phyloP scores from a whole-genome alignment of 768 basidiomycete species.

The Serendipita vermifera region DNA sequence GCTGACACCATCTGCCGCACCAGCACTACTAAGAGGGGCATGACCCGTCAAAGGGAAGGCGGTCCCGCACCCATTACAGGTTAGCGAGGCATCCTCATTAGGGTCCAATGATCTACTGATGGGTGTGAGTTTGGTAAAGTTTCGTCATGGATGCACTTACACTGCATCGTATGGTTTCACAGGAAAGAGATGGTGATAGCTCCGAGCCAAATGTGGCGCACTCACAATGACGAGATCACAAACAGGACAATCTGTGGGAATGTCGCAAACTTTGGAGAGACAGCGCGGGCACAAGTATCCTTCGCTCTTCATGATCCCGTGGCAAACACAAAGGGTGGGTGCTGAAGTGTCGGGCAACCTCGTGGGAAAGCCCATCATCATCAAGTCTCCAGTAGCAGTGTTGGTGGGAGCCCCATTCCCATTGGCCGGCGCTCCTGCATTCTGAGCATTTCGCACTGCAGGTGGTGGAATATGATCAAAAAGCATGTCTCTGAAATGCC shows the following conservation, averaged over 20 bases:
- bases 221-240: slow-evolving; percentile 97
- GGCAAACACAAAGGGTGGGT: slow-evolving; percentile 82
- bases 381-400: slow-evolving; percentile 72
- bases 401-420: slow-evolving; percentile 30
- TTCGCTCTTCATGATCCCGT: slow-evolving; percentile 80
- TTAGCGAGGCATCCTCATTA: slow-evolving; percentile 20
- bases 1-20: slow-evolving; percentile 55
- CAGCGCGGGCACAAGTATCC: slow-evolving; percentile 96
- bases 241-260: slow-evolving; percentile 95
- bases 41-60: slow-evolving; percentile 47
- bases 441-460: slow-evolving; percentile 50
- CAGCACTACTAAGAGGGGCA: slow-evolving; percentile 25
- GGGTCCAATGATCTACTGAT: slow-evolving; percentile 20
- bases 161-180: slow-evolving; percentile 73
- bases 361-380: slow-evolving; percentile 99
- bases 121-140: slow-evolving; percentile 1
- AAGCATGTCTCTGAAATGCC: slow-evolving; percentile 87
- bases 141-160: slow-evolving; percentile 37
- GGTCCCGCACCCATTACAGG: slow-evolving; percentile 62
- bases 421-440: slow-evolving; percentile 19
- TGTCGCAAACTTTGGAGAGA: slow-evolving; percentile 86
- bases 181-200: slow-evolving; percentile 91
- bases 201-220: slow-evolving; percentile 91
- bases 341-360: slow-evolving; percentile 73
- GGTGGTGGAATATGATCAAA: slow-evolving; percentile 96